phyloP scores from a whole-genome alignment of 306 rosid genomes.

The Vigna hirtella region DNA sequence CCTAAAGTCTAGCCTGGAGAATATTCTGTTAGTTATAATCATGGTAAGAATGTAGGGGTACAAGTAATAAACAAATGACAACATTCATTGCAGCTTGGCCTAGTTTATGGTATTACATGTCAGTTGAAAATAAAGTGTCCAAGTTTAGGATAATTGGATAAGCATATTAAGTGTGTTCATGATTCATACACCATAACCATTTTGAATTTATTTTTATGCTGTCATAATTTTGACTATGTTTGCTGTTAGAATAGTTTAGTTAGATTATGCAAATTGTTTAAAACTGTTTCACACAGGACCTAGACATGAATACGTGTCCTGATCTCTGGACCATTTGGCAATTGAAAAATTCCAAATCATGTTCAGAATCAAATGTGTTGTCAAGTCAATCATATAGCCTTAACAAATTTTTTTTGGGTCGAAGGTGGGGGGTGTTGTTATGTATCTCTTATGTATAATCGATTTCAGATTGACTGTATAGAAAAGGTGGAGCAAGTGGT shows the following conservation, averaged over 20 bases:
- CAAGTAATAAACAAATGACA: background rate
- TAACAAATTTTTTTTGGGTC: background rate
- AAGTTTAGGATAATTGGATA: constrained; percentile 5
- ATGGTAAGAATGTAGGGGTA: background rate
- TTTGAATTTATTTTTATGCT: constrained; percentile 20
- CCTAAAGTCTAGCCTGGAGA: constrained; percentile 1
- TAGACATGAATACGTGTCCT: constrained; percentile 22
- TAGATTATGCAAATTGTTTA: constrained; percentile 25
- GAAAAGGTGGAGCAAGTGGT: constrained; percentile 69
- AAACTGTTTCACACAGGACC: constrained; percentile 14
- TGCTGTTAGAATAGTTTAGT: constrained; percentile 21
- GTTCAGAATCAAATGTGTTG: constrained; percentile 11
- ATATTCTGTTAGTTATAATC: background rate
- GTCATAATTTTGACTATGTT: constrained; percentile 26
- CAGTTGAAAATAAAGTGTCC: background rate
- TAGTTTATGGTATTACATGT: background rate
- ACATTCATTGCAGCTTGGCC: background rate
- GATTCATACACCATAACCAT: constrained; percentile 7
- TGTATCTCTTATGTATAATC: constrained; percentile 32
- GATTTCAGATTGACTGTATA: constrained; percentile 54
- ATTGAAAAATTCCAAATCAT: constrained; percentile 27
- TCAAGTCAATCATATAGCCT: background rate
- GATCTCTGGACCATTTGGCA: constrained; percentile 12
- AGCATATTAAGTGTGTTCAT: constrained; percentile 2
- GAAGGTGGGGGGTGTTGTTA: background rate